Base-by-base conservation (phyloP, 306 rosid genomes). In the Abrus pulchellus region DNA sequence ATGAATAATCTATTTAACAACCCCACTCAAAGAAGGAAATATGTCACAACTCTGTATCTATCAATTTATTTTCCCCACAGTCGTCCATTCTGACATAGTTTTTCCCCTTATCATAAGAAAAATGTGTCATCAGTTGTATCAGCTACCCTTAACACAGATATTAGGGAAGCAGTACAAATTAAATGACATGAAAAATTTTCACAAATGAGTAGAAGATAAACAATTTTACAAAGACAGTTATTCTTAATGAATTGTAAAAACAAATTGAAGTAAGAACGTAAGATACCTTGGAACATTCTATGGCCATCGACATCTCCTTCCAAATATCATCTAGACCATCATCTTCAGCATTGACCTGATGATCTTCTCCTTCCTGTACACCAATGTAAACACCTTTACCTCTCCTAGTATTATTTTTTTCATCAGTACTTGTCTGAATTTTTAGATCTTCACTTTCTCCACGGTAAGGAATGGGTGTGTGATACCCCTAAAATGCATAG, bases 251-350 rank as follows among this genome's bases (percentile, higher is more conserved):
- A 77, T 77, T 32, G 68, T 27, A 52, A 30, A 65, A 70, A 20
- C 29, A 81, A 80, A 55, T 40, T 54, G 32, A 74, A 43, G 59
- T 29, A 66, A 63, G 68, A 63, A 74, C 32, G 59, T 29, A 66
- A 63, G 68, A 63, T 89, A 95, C 99, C 86, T 93, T 93, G 69
- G 96, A 86, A 79, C 84, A 76, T 83, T 95, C 98, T 67, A 93
- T 82, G 0, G 89, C 90, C 94, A 93, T 87, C 12, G 93, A 84
- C 97, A 93, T 87, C 71, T 95, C 98, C 76, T 83, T 92, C 99
- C 99, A 95, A 44, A 92, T 88, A 79, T 95, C 97, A 1, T 65
- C 90, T 9, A 93, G 84, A 40, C 90, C 98, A 36, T 91, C 98
- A 57, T 90, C 96, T 83, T 70, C 84, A 11, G 60, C 29, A 33